A percentile compares a stretch with the other conserved stretches of the same genome.
Evolutionary conservation across 78 protist species (phyloP).

Genomic region (Guillardia theta): DNA sequence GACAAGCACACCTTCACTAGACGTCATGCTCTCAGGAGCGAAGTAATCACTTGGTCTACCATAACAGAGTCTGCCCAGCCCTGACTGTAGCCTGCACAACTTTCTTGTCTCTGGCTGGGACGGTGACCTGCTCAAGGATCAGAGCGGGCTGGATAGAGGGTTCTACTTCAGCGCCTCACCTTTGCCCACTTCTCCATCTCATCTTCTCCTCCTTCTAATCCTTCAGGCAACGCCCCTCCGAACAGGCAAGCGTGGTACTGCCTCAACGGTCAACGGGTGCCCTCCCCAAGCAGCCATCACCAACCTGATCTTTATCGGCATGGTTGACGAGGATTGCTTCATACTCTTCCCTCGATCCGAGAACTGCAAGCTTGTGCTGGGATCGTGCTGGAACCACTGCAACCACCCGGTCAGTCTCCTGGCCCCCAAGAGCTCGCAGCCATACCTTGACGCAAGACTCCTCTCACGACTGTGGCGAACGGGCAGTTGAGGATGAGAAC

Average conservation of each 20-base stretch:
- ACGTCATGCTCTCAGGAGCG: too few species aligned
- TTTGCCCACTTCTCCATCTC: not conserved
- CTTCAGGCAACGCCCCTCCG: not conserved
- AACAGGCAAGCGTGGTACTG: not conserved
- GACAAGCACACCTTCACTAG: not conserved
- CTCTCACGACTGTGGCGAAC: not conserved
- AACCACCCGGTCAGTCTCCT: too few species aligned
- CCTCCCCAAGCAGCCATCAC: too few species aligned
- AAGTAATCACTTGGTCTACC: too few species aligned
- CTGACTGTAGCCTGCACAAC: not conserved
- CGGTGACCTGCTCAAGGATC: not conserved
- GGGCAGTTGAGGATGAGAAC: conserved; percentile 12
- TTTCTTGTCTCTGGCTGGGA: not conserved
- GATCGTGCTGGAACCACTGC: not conserved
- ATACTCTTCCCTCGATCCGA: not conserved
- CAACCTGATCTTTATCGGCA: too few species aligned
- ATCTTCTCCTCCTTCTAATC: not conserved
- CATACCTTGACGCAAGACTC: not conserved
- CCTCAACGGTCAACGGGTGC: too few species aligned
- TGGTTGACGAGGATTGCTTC: not conserved
- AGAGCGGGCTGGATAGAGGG: too few species aligned
- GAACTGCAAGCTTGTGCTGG: not conserved
- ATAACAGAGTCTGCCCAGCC: not conserved
- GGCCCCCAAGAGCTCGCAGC: too few species aligned
- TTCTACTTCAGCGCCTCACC: too few species aligned